A percentile compares a stretch with the other conserved stretches of the same genome.
Conservation (phyloP, 352 stramenopile genomes). For the Phytopythium montanum region DNA sequence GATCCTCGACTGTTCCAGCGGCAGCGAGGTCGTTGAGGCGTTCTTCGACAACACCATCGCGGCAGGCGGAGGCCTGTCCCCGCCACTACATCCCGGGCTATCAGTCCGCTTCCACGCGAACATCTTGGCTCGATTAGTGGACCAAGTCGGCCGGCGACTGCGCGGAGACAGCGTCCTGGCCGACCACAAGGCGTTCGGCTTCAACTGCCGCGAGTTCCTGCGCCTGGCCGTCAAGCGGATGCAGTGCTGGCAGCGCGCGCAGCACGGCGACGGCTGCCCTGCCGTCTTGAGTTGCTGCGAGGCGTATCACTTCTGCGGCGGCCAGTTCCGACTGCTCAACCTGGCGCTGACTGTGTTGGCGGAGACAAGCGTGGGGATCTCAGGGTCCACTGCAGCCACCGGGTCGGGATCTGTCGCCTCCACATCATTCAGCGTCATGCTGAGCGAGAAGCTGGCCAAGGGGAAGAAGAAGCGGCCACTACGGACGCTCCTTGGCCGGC, state of each 20-base stretch:
- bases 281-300: constrained; percentile 42
- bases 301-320: constrained; percentile 47
- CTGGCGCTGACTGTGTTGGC: constrained; percentile 56
- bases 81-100: constrained; percentile 41
- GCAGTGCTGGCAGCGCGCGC: constrained; percentile 62
- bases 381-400: constrained; percentile 12
- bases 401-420: constrained; percentile 6
- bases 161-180: constrained; percentile 35
- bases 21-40: constrained; percentile 39
- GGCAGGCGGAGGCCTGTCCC: constrained; percentile 24
- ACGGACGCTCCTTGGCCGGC: constrained; percentile 42
- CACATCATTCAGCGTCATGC: constrained; percentile 42
- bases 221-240: constrained; percentile 53
- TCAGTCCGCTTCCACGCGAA: constrained; percentile 51
- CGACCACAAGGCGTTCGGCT: constrained; percentile 47
- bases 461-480: constrained; percentile 49
- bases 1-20: constrained; percentile 42
- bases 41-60: constrained; percentile 42
- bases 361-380: constrained; percentile 36
- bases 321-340: constrained; percentile 49
- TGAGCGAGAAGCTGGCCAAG: constrained; percentile 53
- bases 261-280: constrained; percentile 61
- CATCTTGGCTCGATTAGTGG: constrained; percentile 45
- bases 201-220: constrained; percentile 61
- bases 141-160: constrained; percentile 45